Base-by-base conservation (phyloP, 2,329 filamentous ascomycete genomes). In the Bipolaris sorokiniana region DNA sequence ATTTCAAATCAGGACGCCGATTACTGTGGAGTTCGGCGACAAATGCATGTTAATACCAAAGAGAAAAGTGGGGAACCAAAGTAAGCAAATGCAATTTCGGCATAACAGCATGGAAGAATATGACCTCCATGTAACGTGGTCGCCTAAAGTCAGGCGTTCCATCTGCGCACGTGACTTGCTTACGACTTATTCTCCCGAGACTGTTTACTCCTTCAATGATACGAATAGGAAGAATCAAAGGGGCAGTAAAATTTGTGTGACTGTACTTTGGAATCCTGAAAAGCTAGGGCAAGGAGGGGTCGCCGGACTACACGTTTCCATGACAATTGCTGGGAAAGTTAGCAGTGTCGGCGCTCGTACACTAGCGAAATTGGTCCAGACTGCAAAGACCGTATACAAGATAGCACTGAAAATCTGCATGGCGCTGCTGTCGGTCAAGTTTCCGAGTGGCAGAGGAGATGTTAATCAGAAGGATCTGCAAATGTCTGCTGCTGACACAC, bases 161-260 rank as follows among this genome's bases (percentile, higher is more conserved):
- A 38, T 28, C 3, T n/a, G 18, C 9, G 10, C 46, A 48, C 45
- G 51, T 44, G 37, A 48, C 44, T 36, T 54, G 37, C 51, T 54
- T 54, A 54, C 28, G 45, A 23, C 34, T 20, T 20, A 16, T 54
- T 37, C 18, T 16, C 42, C 45, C 51, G 36, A 11, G 7, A 22
- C 28, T 26, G 16, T 36, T n/a, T 34, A 28, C 28, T 28, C 6
- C 5, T 28, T 2, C 5, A n/a, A 48, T 26, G 26, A 18, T 18
- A 18, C 2, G 16, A 16, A 15, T 10, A 9, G 36, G 31, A 13
- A 10, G 16, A 16, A 16, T 46, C 26, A 15, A 28, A 45, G 26
- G 23, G 31, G n/a, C n/a, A 26, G 18, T 9, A 16, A 48, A 11
- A n/a, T 36, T 3, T 3, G 3, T 1, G 23, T 16, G 20, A 37